Base-by-base conservation (phyloP, 2,329 filamentous ascomycete genomes). In the Xylariaceae sp. region DNA sequence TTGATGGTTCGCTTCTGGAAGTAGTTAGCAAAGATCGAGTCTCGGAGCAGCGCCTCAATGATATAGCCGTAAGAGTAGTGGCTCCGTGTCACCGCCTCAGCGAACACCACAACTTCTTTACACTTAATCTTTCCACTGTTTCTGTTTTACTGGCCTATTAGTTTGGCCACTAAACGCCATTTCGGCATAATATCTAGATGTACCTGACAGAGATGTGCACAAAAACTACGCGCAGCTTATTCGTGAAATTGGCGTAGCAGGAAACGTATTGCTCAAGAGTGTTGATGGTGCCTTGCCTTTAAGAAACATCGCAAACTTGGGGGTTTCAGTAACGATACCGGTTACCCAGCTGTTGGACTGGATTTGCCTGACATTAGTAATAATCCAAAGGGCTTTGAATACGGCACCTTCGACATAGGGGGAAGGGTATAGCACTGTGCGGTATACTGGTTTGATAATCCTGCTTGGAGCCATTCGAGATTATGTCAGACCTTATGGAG, bases 261-360 rank as follows among this genome's bases (percentile, higher is more conserved):
- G 86, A 16, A 87, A 82, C 10, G 83, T 91, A 13, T 78, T 93
- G 2, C 75, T 93, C 56, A 93, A 92, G 78, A 92, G 92, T 72
- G 74, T 74, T 24, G 78, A 78, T 57, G 79, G 78, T 29, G 77
- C 78, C 1, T 75, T 91, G 6, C 88, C 88, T 0, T 74, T 84
- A 30, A 79, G 79, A 64, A 72, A 72, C 3, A 77, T 77, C 84
- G 70, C 85, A 77, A 70, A 76, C 72, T 85, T 79, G 74, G 80
- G 68, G 61, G 81, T 75, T 71, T 84, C 76, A 64, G 84, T 59
- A 59, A 76, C 80, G 64, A 84, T 83, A 87, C 87, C n/a, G 78
- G 80, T 27, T 85, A 89, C 20, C 32, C 32, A 10, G 24, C n/a
- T 32, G 8, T 40, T 10, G 49, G 49, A 3, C 35, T 27, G 4